phyloP scores from a whole-genome alignment of 192 early-diverging fungal genomes.

The Entomortierella lignicola region DNA sequence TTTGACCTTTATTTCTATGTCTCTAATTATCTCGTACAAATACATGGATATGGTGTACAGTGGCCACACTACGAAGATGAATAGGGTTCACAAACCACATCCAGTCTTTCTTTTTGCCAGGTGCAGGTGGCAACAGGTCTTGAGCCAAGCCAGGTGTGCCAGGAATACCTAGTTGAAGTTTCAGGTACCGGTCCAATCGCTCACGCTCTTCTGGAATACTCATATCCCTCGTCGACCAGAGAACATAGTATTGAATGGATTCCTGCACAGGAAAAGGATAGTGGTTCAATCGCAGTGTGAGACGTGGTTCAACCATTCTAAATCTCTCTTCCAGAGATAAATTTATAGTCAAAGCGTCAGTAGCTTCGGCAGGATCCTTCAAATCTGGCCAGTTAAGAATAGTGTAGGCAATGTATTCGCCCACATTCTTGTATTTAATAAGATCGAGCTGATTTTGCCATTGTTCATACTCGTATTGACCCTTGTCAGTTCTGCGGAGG shows the following conservation, averaged over 20 bases:
- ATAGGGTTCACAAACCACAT: conserved; percentile 47
- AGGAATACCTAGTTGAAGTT: conserved; percentile 5
- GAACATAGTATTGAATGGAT: conserved; percentile 52
- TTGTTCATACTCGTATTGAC: conserved; percentile 47
- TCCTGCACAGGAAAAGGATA: conserved; percentile 45
- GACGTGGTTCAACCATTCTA: conserved; percentile 13
- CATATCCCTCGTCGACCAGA: conserved; percentile 49
- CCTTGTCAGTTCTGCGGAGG: conserved; percentile 42
- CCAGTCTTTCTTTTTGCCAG: conserved; percentile 42
- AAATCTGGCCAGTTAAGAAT: conserved; percentile 39
- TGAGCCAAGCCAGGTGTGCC: background rate
- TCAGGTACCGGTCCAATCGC: conserved; percentile 17
- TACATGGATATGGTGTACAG: conserved; percentile 41
- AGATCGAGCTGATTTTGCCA: conserved; percentile 37
- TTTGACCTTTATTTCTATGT: background rate
- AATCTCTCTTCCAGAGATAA: conserved; percentile 1
- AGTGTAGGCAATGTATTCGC: conserved; percentile 36
- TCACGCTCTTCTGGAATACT: conserved; percentile 8
- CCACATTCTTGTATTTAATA: conserved; percentile 22
- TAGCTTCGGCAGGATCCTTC: conserved; percentile 23
- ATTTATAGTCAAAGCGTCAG: background rate
- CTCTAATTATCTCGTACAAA: conserved; percentile 40
- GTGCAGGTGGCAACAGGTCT: conserved; percentile 8
- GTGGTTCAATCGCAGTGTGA: conserved; percentile 38
- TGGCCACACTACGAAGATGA: conserved; percentile 37